Base-by-base conservation (phyloP, 768 basidiomycete species). In the Pleurotus eryngii region DNA sequence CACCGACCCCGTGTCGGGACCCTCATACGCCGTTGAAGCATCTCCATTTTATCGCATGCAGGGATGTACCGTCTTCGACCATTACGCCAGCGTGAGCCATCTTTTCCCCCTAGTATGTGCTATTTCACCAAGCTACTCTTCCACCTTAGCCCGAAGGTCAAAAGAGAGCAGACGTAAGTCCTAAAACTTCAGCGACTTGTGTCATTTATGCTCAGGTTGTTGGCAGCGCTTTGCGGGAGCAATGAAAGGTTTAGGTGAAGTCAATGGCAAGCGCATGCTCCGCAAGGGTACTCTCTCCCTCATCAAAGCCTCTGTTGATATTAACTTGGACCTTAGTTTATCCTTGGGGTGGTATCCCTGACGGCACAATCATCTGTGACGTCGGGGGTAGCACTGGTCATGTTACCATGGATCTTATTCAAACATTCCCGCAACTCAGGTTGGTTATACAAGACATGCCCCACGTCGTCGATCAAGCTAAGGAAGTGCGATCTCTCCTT, bases 381-480 rank as follows among this genome's bases (percentile, higher is more conserved):
- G 67, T 78, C 11, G 77, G 74, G 12, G 72, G 75, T 5, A 72
- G 74, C 5, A 67, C 72, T 43, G 78, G 78, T 1, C 62, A 68
- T 45, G 62, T 70, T 15, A 64, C 70, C 1, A 65, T 78, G 42
- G 58, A 60, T 8, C 65, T 80, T 2, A 57, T 66, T 1, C 72
- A 71, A 57, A 61, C 59, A 2, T 69, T 69, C 56, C 72, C 77
- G 0, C 64, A 70, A 14, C 60, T 78, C 4, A 64, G 68, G 40
- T 50, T 76, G n/a, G 63, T 72, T 24, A 62, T 77, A 14, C 76
- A 79, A 56, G 78, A 78, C 56, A 59, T 70, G 5, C 70, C 69
- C 1, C 58, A 60, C 1, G 64, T 67, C 1, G 65, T 75, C 15
- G n/a, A 61, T 6, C 68, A 72, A 60, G 75, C 61, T 55, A 60